Percentiles rank a stretch among this genome's conserved stretches.
Conservation (phyloP, 2,329 filamentous ascomycete genomes). For the Colletotrichum zoysiae region DNA sequence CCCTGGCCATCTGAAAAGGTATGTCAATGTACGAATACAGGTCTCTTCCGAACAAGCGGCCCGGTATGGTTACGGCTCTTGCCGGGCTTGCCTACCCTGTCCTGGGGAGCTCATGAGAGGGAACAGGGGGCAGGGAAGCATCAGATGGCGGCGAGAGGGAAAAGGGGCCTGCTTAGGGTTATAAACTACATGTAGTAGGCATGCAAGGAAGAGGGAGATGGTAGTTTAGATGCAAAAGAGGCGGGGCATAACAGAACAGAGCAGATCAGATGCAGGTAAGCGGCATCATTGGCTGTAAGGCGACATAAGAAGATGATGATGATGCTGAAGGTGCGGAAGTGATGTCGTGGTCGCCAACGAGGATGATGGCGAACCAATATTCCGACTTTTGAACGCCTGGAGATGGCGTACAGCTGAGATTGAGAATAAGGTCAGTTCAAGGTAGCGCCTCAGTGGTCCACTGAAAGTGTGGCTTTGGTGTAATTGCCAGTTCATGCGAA, state of each 20-base stretch:
- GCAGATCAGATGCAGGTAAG: neutral
- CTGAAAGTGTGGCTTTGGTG: conserved; percentile 39
- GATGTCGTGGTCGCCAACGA: conserved; percentile 5
- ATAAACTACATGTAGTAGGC: too few species aligned
- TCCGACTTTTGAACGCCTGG: neutral
- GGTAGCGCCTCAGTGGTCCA: conserved; percentile 40
- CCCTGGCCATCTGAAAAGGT: conserved; percentile 14
- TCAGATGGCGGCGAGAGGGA: neutral
- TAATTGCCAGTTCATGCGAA: conserved; percentile 41
- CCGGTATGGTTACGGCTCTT: conserved; percentile 8
- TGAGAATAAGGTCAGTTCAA: conserved; percentile 24
- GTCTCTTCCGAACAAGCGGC: conserved; percentile 14
- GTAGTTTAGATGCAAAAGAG: neutral
- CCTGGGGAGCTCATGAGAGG: conserved; percentile 27
- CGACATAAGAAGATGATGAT: neutral
- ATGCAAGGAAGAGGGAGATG: conserved; percentile 12
- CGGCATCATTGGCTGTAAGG: neutral
- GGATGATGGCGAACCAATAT: conserved; percentile 9
- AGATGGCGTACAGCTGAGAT: conserved; percentile 20
- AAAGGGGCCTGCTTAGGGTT: neutral
- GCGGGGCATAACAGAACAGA: neutral
- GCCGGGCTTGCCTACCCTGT: conserved; percentile 7
- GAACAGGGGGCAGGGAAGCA: neutral
- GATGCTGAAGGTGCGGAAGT: neutral
- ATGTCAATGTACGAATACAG: conserved; percentile 17